Conservation (phyloP, 176 grass and related monocot species). For the Zoysia pacifica region DNA sequence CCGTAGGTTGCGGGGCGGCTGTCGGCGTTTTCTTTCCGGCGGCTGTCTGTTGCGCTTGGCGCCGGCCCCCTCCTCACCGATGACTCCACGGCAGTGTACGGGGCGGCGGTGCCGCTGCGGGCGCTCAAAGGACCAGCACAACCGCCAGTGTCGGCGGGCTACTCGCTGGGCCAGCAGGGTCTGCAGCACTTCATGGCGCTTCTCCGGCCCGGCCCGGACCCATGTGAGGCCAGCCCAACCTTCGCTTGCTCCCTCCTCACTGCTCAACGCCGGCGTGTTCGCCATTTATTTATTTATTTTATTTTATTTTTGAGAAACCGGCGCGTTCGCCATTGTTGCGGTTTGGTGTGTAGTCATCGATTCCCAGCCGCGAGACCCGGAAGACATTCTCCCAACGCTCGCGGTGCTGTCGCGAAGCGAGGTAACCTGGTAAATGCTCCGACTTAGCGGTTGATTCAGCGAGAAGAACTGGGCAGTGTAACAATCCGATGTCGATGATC, state of each 20-base stretch:
- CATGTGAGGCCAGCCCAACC: slow-evolving; percentile 33
- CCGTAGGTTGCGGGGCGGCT: neutral
- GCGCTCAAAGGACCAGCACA: slow-evolving; percentile 61
- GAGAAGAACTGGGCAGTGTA: neutral
- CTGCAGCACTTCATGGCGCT: slow-evolving; percentile 89
- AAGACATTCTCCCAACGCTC: slow-evolving; percentile 54
- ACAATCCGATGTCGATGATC: neutral
- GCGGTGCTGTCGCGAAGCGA: slow-evolving; percentile 52
- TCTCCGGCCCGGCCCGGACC: slow-evolving; percentile 44
- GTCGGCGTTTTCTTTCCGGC: neutral
- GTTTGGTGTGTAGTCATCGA: slow-evolving; percentile 56
- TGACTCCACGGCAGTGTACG: slow-evolving; percentile 51
- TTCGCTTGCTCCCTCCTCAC: neutral
- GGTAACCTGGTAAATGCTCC: slow-evolving; percentile 55
- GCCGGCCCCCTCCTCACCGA: slow-evolving; percentile 6
- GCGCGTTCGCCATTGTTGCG: neutral
- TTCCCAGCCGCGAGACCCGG: slow-evolving; percentile 79
- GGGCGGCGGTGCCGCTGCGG: slow-evolving; percentile 69
- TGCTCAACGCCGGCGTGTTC: neutral
- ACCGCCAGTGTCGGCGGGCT: slow-evolving; percentile 57
- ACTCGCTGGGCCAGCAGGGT: slow-evolving; percentile 55
- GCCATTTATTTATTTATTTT: neutral
- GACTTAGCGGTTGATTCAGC: neutral
- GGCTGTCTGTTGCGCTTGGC: neutral
- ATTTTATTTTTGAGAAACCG: too few species aligned